Evolutionary conservation across 345 rosid genomes (phyloP).

Genomic region (Populus simonii): DNA sequence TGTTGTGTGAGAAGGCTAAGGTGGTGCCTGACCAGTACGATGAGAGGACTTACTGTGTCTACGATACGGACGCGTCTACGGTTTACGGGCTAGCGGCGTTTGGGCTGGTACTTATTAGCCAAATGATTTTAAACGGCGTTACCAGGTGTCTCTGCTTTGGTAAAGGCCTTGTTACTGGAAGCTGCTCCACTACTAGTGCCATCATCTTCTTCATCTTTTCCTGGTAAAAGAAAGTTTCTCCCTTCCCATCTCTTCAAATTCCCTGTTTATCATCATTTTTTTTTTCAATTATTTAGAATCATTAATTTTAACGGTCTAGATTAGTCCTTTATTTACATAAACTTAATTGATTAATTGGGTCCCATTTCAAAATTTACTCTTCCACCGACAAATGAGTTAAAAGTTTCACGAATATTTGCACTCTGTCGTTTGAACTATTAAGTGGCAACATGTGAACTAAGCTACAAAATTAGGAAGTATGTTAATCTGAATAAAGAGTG

Average conservation of each 20-base stretch:
- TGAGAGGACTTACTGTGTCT: slow-evolving; percentile 63
- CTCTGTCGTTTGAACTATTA: not conserved
- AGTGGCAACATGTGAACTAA: not conserved
- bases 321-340: not conserved
- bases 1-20: slow-evolving; percentile 43
- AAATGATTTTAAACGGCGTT: slow-evolving; percentile 61
- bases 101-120: slow-evolving; percentile 70
- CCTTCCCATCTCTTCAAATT: not conserved
- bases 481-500: not conserved
- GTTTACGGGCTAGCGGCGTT: slow-evolving; percentile 82
- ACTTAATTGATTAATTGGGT: not conserved
- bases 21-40: slow-evolving; percentile 72
- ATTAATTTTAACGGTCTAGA: not conserved
- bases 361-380: not conserved
- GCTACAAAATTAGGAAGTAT: not conserved
- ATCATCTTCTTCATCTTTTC: slow-evolving; percentile 78
- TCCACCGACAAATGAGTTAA: not conserved
- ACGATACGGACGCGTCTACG: slow-evolving; percentile 75
- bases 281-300: not conserved
- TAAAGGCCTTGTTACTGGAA: slow-evolving; percentile 66
- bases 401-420: not conserved
- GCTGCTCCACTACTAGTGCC: slow-evolving; percentile 55
- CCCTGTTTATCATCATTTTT: not conserved
- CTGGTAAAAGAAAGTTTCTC: slow-evolving; percentile 46
- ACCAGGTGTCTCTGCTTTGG: slow-evolving; percentile 90